Base-by-base conservation (phyloP, 176 grass and related monocot species). In the Canna indica region DNA sequence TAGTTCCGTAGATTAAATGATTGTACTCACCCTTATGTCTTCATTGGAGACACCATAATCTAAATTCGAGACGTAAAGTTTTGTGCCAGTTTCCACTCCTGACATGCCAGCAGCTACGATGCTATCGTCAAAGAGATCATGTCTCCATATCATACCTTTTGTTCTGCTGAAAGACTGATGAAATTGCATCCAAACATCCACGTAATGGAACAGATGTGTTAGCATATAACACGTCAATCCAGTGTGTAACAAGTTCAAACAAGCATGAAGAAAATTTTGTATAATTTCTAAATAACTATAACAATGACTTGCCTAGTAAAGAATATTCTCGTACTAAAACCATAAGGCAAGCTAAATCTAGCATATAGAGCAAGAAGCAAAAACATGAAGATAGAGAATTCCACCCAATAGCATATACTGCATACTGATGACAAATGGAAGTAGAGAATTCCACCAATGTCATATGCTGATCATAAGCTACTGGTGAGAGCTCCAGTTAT, bases 41-140 rank as follows among this genome's bases (percentile, higher is more conserved):
- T 88, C 82, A 75, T 83, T 99, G 61, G 94, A 93, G 62, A 99
- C 94, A 72, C 86, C 86, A 75, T 86, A 93, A 88, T 93, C 89
- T 75, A 99, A 77, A 36, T 99, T 99, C 44, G 94, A 99, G 81
- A 99, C 87, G 77, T 93, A 99, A 45, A 99, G 61, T 67, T 99
- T 99, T 80, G 88, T 88, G 47, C 92, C 86, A 62, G 84, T 72
- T 82, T 93, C 90, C 81, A 80, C 71, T 52, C 85, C 88, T 75
- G 88, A 79, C 80, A 91, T 88, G 24, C 88, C 74, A 54, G 83
- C 59, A 56, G 86, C 84, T 69, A 73, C 82, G 80, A 93, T 85
- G 81, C 84, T 85, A 75, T 85, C 89, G 77, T 90, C 85, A 85
- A 93, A 93, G 17, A 87, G 80, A 88, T 88, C 86, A 76, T 83